These are phyloP conservation scores for Melaleuca alternifolia DNA, from an alignment of 345 rosid species.

Conservation along the genomic window DNA sequence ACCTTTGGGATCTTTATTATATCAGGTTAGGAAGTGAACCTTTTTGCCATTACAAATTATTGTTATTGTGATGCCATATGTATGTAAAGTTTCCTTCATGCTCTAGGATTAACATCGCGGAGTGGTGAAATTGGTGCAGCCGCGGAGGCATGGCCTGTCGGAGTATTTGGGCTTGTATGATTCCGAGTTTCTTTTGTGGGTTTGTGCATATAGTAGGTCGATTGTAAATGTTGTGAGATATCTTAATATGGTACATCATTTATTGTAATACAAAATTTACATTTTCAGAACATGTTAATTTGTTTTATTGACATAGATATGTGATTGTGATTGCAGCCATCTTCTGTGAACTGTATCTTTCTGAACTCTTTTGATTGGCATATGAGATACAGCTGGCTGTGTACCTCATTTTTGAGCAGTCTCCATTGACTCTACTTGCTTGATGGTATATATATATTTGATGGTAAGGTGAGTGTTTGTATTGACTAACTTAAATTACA, in stretches of 20 bases:
- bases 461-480: too few species aligned
- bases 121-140: slow-evolving; percentile 77
- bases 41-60: not conserved
- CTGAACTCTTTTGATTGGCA: not conserved
- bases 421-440: not conserved
- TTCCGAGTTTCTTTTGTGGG: slow-evolving; percentile 25
- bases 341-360: not conserved
- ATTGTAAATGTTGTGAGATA: not conserved
- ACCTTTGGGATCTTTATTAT: slow-evolving; percentile 67
- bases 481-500: not conserved
- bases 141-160: slow-evolving; percentile 79
- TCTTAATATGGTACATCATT: not conserved
- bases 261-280: not conserved
- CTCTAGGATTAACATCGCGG: slow-evolving; percentile 70
- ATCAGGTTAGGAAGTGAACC: slow-evolving; percentile 43
- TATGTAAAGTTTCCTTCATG: not conserved
- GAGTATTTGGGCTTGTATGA: slow-evolving; percentile 88
- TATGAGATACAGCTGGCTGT: not conserved
- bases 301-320: not conserved
- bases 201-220: slow-evolving; percentile 27
- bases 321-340: not conserved
- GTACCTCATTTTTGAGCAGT: not conserved
- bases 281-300: not conserved
- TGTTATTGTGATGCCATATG: not conserved
- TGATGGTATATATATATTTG: too few species aligned